Evolutionary conservation across 805 yeast species (phyloP), one percentile per base, ranked within the genome.

Genomic region (Yarrowia sp.): DNA sequence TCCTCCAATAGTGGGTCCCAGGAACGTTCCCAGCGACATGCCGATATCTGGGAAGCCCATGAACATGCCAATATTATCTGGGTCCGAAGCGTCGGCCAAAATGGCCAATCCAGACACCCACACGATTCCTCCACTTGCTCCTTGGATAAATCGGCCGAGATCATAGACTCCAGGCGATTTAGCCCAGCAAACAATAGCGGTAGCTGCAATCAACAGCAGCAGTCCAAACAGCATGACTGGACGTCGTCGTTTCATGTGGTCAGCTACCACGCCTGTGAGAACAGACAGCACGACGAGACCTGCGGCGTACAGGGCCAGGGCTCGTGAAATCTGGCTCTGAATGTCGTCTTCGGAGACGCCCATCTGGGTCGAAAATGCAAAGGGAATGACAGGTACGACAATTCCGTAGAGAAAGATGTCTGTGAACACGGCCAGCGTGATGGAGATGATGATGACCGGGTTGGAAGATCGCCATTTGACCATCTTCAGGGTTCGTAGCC

Each of bases 101-200:
- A 77, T 71, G 5, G 80, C 78, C 52, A 77, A 67, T 4, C 80
- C 80, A 9, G 74, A 77, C 2, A 75, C 72, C 80, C 80, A 77
- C 20, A 76, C 78, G 6, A 75, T 69, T 10, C 75, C 76, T 15
- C 72, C 78, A 17, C 79, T 73, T 9, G 74, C 44, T 9, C 80
- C 80, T 58, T 77, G 80, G 19, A 77, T 56, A 9, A 74, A 44
- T 17, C 80, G 72, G 33, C 78, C 79, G 30, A 73, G 66, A 40
- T 73, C 69, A 65, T 73, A 76, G 36, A 74, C 56, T 52, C 72
- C 72, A n/a, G 72, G 65, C 8, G 69, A 65, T n/a, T 63, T 69
- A n/a, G 77, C 70, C 47, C 76, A 70, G 44, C 73, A 70, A 8
- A 76, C 70, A 46, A 77, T 68, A n/a, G 73, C 56, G 0, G 79